These are phyloP conservation scores for Astrothelium macrocarpum DNA, from an alignment of 495 filamentous ascomycete genomes.

Conservation along the genomic window DNA sequence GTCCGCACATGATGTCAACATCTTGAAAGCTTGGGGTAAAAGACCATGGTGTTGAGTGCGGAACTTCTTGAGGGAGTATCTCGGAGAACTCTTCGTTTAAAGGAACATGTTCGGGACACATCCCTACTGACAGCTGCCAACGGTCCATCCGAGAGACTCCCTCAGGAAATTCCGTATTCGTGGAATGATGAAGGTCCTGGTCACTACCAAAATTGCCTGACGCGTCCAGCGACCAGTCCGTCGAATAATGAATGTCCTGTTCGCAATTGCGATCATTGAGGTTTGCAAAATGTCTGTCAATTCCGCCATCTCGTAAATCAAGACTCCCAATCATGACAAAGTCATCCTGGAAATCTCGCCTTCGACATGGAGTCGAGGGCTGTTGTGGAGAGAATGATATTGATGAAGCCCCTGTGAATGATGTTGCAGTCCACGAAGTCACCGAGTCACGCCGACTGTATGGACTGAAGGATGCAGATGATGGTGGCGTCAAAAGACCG, in stretches of 20 bases:
- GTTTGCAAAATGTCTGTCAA: background rate
- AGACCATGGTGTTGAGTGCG: background rate
- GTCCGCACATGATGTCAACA: background rate
- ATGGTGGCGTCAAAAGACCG: background rate
- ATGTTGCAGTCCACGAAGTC: conserved; percentile 1
- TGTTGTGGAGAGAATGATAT: background rate
- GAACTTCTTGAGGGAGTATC: background rate
- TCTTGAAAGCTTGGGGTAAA: background rate
- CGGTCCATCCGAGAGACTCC: too few species aligned
- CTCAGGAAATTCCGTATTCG: background rate
- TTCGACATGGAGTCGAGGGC: background rate
- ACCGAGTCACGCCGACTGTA: background rate
- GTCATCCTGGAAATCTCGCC: background rate
- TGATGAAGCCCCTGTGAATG: background rate
- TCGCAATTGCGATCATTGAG: background rate
- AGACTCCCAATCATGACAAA: background rate
- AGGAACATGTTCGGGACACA: background rate
- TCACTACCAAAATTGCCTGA: background rate
- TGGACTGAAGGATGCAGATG: background rate
- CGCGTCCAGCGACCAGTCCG: background rate
- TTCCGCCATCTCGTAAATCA: background rate
- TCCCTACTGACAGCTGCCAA: background rate
- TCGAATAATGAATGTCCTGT: background rate
- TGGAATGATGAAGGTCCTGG: background rate
- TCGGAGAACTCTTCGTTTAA: background rate